These are phyloP conservation scores for Wickerhamiella cacticola DNA, from an alignment of 805 yeast genomes.

Conservation along the genomic window DNA sequence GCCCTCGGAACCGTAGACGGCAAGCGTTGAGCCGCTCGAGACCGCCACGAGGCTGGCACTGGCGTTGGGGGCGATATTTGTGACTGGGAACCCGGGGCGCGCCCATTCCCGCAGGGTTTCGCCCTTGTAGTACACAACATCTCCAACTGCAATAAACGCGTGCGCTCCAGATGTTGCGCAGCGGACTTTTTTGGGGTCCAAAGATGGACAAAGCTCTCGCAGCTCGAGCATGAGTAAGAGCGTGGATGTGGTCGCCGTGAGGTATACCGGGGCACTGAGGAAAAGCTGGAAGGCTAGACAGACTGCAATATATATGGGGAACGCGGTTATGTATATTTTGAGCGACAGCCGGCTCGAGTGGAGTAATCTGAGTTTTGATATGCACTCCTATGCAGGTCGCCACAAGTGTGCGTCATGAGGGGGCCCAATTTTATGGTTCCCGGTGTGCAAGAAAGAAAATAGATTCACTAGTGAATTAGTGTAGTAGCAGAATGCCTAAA, in stretches of 20 bases:
- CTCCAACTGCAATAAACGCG: background rate
- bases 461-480: too few species aligned
- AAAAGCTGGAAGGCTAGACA: too few species aligned
- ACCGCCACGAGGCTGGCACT: conserved; percentile 36
- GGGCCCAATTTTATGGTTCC: too few species aligned
- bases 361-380: too few species aligned
- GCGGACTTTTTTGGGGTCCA: conserved; percentile 1
- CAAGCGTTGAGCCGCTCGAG: conserved; percentile 28
- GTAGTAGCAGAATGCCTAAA: too few species aligned
- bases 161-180: background rate
- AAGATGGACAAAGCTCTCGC: conserved; percentile 1
- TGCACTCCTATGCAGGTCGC: too few species aligned
- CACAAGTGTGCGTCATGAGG: too few species aligned
- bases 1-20: conserved; percentile 20
- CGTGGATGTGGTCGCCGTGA: background rate
- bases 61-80: conserved; percentile 30
- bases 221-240: conserved; percentile 9
- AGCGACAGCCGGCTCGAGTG: too few species aligned
- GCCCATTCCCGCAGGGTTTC: background rate
- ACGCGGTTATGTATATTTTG: too few species aligned
- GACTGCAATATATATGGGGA: too few species aligned
- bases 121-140: background rate
- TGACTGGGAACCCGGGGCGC: background rate
- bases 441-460: too few species aligned
- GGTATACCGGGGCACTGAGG: too few species aligned